phyloP scores from a whole-genome alignment of 257 asterid species.

The Oldenlandia corymbosa region DNA sequence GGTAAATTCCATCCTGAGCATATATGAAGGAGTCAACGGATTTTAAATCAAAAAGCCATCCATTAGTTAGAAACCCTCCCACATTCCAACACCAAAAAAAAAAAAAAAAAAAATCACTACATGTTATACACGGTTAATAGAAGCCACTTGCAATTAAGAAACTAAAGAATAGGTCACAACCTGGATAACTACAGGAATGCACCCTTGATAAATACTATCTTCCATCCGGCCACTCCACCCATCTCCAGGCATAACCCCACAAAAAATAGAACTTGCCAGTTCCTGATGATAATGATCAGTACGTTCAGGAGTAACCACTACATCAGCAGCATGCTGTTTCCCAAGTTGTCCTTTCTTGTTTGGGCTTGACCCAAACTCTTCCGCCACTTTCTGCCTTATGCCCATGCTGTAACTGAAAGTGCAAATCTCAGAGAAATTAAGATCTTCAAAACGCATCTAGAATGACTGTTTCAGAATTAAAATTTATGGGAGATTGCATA shows the following conservation, averaged over 20 bases:
- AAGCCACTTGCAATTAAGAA: background rate
- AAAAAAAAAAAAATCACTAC: background rate
- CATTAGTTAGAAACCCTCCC: no score
- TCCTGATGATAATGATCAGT: slow-evolving; percentile 60
- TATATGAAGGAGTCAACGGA: slow-evolving; percentile 7
- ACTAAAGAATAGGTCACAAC: slow-evolving; percentile 23
- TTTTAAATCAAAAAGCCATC: no score
- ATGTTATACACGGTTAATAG: background rate
- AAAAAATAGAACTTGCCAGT: slow-evolving; percentile 67
- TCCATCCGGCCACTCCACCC: slow-evolving; percentile 99
- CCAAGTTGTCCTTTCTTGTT: slow-evolving; percentile 85
- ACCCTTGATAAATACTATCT: slow-evolving; percentile 89
- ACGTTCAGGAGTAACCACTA: slow-evolving; percentile 71
- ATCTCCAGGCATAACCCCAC: slow-evolving; percentile 99
- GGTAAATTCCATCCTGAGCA: slow-evolving; percentile 82
- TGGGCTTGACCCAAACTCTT: slow-evolving; percentile 83
- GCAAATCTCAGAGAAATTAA: background rate
- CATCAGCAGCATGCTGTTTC: slow-evolving; percentile 73
- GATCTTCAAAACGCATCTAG: background rate
- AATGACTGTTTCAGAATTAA: background rate
- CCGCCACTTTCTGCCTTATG: slow-evolving; percentile 91
- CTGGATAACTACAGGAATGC: slow-evolving; percentile 97
- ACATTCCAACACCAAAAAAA: no score
- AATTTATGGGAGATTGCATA: slow-evolving; percentile 7
- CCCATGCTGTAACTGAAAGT: slow-evolving; percentile 95